These are phyloP conservation scores for Thermothelomyces thermophilus DNA, from an alignment of 2,329 filamentous ascomycete species.

Conservation along the genomic window DNA sequence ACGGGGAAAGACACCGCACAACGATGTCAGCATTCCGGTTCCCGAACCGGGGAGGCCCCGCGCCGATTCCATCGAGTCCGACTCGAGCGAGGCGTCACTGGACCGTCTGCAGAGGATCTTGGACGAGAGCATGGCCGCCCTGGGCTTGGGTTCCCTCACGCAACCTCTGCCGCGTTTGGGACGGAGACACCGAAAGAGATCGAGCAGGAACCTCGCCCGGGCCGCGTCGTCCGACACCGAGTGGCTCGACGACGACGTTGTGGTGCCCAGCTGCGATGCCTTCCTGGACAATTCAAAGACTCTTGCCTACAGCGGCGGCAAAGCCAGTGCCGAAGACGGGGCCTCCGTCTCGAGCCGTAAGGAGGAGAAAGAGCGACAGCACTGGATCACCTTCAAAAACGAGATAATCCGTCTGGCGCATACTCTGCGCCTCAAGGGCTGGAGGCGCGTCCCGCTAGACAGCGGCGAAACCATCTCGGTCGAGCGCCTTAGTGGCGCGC, in stretches of 20 bases:
- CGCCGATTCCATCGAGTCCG: slow-evolving; percentile 54
- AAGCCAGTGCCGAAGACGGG: slow-evolving; percentile 35
- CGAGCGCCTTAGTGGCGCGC: slow-evolving; percentile 75
- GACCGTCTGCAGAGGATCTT: slow-evolving; percentile 77
- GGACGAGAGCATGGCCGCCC: slow-evolving; percentile 54
- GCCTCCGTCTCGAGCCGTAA: slow-evolving; percentile 38
- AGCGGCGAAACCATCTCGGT: slow-evolving; percentile 62
- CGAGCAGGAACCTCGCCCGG: slow-evolving; percentile 33
- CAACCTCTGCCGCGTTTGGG: slow-evolving; percentile 36
- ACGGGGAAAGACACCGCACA: slow-evolving; percentile 34
- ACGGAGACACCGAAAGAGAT: slow-evolving; percentile 41
- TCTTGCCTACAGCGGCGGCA: slow-evolving; percentile 62
- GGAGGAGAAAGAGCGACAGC: slow-evolving; percentile 62
- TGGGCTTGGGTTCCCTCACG: slow-evolving; percentile 44
- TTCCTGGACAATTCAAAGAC: slow-evolving; percentile 87
- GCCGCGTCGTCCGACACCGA: slow-evolving; percentile 77
- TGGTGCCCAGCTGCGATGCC: slow-evolving; percentile 81
- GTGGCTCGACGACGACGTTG: slow-evolving; percentile 67
- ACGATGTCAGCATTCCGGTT: slow-evolving; percentile 15
- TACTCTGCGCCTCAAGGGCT: slow-evolving; percentile 83
- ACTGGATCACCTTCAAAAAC: slow-evolving; percentile 82
- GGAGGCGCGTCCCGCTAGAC: slow-evolving; percentile 74
- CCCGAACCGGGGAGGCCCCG: slow-evolving; percentile 25
- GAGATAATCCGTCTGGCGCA: slow-evolving; percentile 87
- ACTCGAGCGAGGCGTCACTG: slow-evolving; percentile 65